Base-by-base conservation (phyloP, 2,329 filamentous ascomycete species). In the Talaromyces sp. region DNA sequence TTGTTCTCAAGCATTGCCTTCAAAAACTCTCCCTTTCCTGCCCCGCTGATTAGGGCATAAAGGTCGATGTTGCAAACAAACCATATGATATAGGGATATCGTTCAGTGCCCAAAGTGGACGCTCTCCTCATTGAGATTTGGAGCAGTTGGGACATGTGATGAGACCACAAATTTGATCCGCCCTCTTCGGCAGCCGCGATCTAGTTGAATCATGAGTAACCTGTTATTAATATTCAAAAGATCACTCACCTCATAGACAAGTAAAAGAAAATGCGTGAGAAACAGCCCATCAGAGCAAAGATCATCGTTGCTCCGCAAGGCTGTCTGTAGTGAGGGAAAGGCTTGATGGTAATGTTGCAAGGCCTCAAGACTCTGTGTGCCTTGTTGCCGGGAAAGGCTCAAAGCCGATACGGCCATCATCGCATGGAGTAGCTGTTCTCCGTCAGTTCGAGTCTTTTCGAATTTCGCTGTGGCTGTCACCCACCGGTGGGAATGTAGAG, bases 331-430 rank as follows among this genome's bases (percentile, higher is more conserved):
- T 3, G 78, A 77, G 9, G 80, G 75, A 26, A 84, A 76, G 2
- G 81, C 80, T 66, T 81, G 76, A 55, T 83, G 78, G 65, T 85
- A 84, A 65, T 84, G 81, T 62, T 83, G 79, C 53, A 83, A 71
- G 11, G 80, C 79, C 64, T 81, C 77, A 60, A 83, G 73, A 57
- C 77, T 75, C 57, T 78, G 76, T 29, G 75, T 73, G 29, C 73
- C 76, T 32, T 78, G 76, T 64, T 75, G 78, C 57, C 79, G 76
- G 24, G 78, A 77, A 50, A 83, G 73, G 65, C 81, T 82, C 50
- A 84, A 75, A 19, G 81, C 81, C 26, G 81, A 81, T n/a, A 86
- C 70, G 4, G 83, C 82, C 74, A 84, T 83, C 64, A 86, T 84
- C 8, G 83, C 82, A 67, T 85, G 80, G 55, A 81, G 80, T 58